A percentile compares a stretch with the other conserved stretches of the same genome.
phyloP scores from a whole-genome alignment of 2,329 filamentous ascomycete species.

The Penicillium sp. region DNA sequence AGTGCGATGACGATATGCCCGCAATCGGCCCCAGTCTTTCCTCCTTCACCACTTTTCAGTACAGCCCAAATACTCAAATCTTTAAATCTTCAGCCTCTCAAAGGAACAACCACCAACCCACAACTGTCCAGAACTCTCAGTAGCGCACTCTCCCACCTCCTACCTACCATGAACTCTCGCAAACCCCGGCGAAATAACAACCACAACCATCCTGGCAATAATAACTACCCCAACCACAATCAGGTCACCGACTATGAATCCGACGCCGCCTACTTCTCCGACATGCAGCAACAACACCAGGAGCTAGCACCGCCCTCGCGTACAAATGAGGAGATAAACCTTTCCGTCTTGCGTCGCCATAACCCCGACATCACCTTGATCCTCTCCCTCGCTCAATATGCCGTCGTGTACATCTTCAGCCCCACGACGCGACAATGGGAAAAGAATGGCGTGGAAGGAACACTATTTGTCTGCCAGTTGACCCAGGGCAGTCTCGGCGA shows the following conservation, averaged over 20 bases:
- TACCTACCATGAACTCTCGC: conserved; percentile 39
- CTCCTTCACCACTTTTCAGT: neutral
- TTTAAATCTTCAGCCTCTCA: neutral
- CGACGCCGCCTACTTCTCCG: conserved; percentile 61
- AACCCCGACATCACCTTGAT: conserved; percentile 75
- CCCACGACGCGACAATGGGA: conserved; percentile 74
- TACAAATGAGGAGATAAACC: conserved; percentile 85
- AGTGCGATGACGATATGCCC: conserved; percentile 19
- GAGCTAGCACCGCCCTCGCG: conserved; percentile 57
- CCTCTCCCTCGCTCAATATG: conserved; percentile 80
- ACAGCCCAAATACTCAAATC: neutral
- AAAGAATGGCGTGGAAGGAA: conserved; percentile 83
- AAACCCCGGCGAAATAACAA: conserved; percentile 42
- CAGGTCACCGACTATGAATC: conserved; percentile 67
- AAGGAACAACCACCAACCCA: neutral
- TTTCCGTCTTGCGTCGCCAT: conserved; percentile 81
- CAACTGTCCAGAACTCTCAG: neutral
- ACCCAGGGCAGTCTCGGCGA: conserved; percentile 52
- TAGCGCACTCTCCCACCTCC: neutral
- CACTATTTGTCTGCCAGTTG: conserved; percentile 82
- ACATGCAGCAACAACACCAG: conserved; percentile 36
- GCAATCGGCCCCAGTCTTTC: conserved; percentile 12
- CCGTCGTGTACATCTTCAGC: conserved; percentile 82
- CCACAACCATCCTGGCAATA: conserved; percentile 19
- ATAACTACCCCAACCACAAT: conserved; percentile 22